Evolutionary conservation across 129 eudicot genomes (phyloP).

Genomic region (Sambucus nigra): DNA sequence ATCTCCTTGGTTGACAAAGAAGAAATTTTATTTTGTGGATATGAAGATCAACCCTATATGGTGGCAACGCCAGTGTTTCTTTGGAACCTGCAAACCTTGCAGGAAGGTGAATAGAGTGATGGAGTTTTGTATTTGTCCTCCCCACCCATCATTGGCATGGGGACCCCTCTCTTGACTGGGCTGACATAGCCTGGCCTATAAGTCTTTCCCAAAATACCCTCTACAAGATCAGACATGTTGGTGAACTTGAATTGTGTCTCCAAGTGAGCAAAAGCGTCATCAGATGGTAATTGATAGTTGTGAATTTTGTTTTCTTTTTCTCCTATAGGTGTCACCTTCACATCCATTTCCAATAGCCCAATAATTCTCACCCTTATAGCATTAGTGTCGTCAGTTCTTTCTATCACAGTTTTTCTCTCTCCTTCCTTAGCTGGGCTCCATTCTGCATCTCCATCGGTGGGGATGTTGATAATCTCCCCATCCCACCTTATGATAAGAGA

Average conservation of each 20-base stretch:
- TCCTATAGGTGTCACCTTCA: slow-evolving; percentile 41
- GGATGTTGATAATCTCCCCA: slow-evolving; percentile 23
- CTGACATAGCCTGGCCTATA: slow-evolving; percentile 34
- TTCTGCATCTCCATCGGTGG: slow-evolving; percentile 37
- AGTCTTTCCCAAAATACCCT: slow-evolving; percentile 53
- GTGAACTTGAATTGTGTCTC: slow-evolving; percentile 42
- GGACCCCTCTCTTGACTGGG: slow-evolving; percentile 39
- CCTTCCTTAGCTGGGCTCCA: slow-evolving; percentile 30
- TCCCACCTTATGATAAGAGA: slow-evolving; percentile 37
- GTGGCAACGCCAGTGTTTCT: slow-evolving; percentile 8
- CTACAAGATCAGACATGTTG: slow-evolving; percentile 26
- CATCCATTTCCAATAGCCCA: slow-evolving; percentile 30
- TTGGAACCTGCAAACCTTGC: slow-evolving; percentile 39
- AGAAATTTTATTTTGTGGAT: background rate
- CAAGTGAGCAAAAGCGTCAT: slow-evolving; percentile 52
- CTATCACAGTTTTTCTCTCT: slow-evolving; percentile 28
- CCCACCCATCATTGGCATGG: slow-evolving; percentile 57
- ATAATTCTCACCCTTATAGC: slow-evolving; percentile 21
- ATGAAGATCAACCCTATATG: slow-evolving; percentile 14
- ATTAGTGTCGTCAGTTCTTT: slow-evolving; percentile 54
- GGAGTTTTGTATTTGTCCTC: slow-evolving; percentile 50
- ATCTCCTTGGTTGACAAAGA: background rate
- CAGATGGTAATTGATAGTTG: slow-evolving; percentile 44
- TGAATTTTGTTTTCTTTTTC: slow-evolving; percentile 42
- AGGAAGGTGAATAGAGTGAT: slow-evolving; percentile 31